Percentiles rank a stretch among this genome's conserved stretches.
These are phyloP conservation scores for Lathyrus tuberosus DNA, from an alignment of 306 rosid genomes.

Conservation along the genomic window DNA sequence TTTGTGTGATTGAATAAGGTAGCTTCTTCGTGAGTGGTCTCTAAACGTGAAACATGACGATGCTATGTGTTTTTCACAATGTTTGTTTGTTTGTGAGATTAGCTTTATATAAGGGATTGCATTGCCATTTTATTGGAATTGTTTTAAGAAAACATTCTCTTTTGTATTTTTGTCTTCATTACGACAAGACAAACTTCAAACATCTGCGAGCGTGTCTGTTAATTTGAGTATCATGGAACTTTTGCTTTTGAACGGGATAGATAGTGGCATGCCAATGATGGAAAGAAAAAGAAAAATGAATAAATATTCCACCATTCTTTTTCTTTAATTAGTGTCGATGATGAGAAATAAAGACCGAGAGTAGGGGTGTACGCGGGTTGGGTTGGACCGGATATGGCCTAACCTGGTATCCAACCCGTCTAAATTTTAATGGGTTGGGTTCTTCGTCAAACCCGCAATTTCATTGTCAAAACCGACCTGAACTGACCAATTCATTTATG, in stretches of 20 bases:
- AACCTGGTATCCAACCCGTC: no score
- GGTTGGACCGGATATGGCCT: no score
- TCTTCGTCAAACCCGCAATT: no score
- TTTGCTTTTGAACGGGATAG: slow-evolving; percentile 16
- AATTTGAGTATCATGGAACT: background rate
- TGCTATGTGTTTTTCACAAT: background rate
- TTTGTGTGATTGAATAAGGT: background rate
- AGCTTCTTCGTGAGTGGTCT: slow-evolving; percentile 20
- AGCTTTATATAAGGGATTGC: background rate
- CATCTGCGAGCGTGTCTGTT: background rate
- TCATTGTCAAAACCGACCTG: no score
- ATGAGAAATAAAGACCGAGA: background rate
- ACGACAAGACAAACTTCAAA: slow-evolving; percentile 8
- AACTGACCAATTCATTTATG: no score
- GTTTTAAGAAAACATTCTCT: background rate
- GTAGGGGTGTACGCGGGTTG: no score
- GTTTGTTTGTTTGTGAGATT: background rate
- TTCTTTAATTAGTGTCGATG: background rate
- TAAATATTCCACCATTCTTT: background rate
- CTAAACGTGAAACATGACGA: slow-evolving; percentile 32
- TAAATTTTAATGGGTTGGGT: no score
- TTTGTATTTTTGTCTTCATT: background rate
- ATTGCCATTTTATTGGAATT: background rate
- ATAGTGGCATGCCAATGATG: background rate
- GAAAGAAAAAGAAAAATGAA: background rate